Percentiles rank a stretch among this genome's conserved stretches.
phyloP scores from a whole-genome alignment of 108 stramenopile species.

The Cyclotella sp. region DNA sequence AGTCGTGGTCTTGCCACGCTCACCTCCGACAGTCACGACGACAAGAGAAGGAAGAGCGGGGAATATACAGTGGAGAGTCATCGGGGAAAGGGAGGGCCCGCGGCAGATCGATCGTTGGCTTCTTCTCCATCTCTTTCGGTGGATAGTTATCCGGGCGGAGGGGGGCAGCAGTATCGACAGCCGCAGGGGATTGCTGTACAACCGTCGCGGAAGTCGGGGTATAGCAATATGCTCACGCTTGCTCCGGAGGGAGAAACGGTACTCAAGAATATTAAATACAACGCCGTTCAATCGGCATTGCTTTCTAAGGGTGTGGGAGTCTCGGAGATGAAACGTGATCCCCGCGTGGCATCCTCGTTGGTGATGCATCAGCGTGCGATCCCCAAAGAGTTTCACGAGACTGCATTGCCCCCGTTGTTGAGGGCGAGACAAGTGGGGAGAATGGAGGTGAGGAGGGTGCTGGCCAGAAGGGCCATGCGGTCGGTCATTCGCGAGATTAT shows the following conservation, averaged over 20 bases:
- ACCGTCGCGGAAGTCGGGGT: neutral
- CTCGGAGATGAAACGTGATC: constrained; percentile 35
- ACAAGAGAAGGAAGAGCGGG: constrained; percentile 37
- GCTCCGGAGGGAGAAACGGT: constrained; percentile 59
- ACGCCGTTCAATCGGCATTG: constrained; percentile 66
- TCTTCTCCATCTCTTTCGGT: constrained; percentile 28
- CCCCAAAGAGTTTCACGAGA: constrained; percentile 13
- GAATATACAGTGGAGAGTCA: constrained; percentile 28
- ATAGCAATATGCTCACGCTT: constrained; percentile 50
- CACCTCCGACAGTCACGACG: no score
- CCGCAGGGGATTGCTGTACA: neutral
- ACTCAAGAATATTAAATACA: constrained; percentile 46
- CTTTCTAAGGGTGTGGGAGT: constrained; percentile 66
- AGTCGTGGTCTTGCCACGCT: no score
- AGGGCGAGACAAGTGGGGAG: constrained; percentile 1
- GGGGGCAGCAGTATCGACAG: constrained; percentile 33
- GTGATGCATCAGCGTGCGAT: constrained; percentile 46
- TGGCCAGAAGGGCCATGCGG: neutral
- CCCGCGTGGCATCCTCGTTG: constrained; percentile 29
- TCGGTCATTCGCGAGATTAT: constrained; percentile 4
- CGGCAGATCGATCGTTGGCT: constrained; percentile 7
- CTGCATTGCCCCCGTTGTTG: constrained; percentile 15
- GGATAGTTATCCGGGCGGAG: constrained; percentile 45
- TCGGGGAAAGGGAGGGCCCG: constrained; percentile 10
- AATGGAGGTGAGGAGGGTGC: neutral